A percentile compares a stretch with the other conserved stretches of the same genome.
Evolutionary conservation across 192 early-diverging fungal species (phyloP).

Genomic region (Helicostylum pulchrum): DNA sequence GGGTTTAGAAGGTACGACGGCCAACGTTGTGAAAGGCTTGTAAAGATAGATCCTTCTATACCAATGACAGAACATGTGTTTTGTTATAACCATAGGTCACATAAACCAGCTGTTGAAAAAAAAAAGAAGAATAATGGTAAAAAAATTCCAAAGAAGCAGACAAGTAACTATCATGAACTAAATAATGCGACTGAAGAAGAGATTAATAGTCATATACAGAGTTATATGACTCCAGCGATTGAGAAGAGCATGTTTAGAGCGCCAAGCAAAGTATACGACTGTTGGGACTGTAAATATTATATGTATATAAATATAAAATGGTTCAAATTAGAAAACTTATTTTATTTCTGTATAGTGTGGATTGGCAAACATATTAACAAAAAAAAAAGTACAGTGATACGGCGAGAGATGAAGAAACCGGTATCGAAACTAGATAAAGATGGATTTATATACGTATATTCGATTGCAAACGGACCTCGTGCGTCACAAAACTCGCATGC

Average conservation of each 20-base stretch:
- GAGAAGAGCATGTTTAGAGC: background rate
- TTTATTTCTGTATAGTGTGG: conserved; percentile 2
- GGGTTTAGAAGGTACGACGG: background rate
- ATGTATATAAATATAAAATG: too few relatives aligned
- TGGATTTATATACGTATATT: conserved; percentile 3
- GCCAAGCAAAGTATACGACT: background rate
- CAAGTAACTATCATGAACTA: background rate
- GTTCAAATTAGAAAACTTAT: too few relatives aligned
- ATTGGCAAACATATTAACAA: background rate
- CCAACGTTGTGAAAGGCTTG: background rate
- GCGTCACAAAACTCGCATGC: background rate
- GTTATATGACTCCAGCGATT: background rate
- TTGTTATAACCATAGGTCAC: background rate
- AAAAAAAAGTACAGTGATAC: background rate
- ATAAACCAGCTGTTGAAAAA: background rate
- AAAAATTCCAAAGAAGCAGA: too few relatives aligned
- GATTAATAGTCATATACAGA: background rate
- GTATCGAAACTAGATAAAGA: background rate
- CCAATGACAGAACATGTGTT: background rate
- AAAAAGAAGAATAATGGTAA: background rate
- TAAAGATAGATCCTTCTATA: background rate
- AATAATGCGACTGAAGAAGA: background rate
- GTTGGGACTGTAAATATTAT: conserved; percentile 10
- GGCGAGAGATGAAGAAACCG: background rate
- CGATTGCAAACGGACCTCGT: background rate